phyloP scores from a whole-genome alignment of 2,329 filamentous ascomycete species.

The Dryadomyces quercivorus region DNA sequence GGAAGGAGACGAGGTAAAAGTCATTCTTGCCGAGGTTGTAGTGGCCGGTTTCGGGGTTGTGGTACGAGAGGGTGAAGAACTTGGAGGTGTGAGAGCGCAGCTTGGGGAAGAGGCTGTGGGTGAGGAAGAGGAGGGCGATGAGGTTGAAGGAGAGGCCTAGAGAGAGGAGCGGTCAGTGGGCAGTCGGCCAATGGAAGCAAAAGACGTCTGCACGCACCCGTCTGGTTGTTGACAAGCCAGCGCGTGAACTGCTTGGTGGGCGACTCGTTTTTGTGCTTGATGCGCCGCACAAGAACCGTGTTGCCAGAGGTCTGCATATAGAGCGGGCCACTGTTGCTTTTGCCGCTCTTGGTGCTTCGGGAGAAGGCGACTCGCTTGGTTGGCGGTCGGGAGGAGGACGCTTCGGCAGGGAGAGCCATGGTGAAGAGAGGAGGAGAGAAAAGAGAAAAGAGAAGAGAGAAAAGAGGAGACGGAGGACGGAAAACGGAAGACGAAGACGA shows the following conservation, averaged over 20 bases:
- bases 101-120: conserved; percentile 72
- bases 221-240: conserved; percentile 69
- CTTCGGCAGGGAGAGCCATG: not conserved
- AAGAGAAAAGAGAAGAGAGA: not conserved
- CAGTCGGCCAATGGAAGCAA: not conserved
- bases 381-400: conserved; percentile 8
- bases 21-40: conserved; percentile 77
- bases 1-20: conserved; percentile 62
- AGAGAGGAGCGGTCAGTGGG: not conserved
- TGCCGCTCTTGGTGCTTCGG: conserved; percentile 19
- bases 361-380: conserved; percentile 15
- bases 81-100: conserved; percentile 69
- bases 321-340: conserved; percentile 42
- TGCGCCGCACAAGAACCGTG: conserved; percentile 40
- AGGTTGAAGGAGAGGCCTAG: conserved; percentile 77
- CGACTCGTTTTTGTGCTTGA: conserved; percentile 50
- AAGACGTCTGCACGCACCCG: conserved; percentile 44
- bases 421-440: not conserved
- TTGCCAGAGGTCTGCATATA: conserved; percentile 45
- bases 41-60: conserved; percentile 51
- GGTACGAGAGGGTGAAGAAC: conserved; percentile 81
- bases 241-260: conserved; percentile 47
- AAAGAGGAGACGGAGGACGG: too few species aligned
- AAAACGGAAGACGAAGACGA: too few species aligned
- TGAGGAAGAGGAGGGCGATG: conserved; percentile 67